Conservation (phyloP, 106 monocot genomes). For the Chionographis japonica region DNA sequence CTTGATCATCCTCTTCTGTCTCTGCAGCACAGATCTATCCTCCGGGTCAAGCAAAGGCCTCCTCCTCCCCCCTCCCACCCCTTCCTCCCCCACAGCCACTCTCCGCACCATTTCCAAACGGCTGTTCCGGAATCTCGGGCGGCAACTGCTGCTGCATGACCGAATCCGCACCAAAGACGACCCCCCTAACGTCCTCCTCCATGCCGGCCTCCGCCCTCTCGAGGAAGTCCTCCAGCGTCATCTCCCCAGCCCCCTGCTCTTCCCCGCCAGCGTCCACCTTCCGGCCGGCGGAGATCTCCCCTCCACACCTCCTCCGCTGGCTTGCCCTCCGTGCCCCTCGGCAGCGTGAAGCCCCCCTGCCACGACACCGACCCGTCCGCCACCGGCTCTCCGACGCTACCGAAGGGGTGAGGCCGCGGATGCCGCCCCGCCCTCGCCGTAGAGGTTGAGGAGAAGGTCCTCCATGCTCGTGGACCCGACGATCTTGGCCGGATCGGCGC, state of each 20-base stretch:
- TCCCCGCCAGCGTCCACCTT: neutral
- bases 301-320: slow-evolving; percentile 16
- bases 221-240: slow-evolving; percentile 24
- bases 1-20: slow-evolving; percentile 94
- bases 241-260: neutral
- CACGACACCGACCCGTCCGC: neutral
- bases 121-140: slow-evolving; percentile 13
- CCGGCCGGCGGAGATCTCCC: slow-evolving; percentile 7
- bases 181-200: slow-evolving; percentile 27
- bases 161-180: slow-evolving; percentile 1
- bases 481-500: neutral
- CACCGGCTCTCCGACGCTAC: neutral
- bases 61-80: slow-evolving; percentile 38
- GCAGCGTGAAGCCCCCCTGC: slow-evolving; percentile 1
- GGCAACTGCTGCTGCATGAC: slow-evolving; percentile 11
- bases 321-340: neutral
- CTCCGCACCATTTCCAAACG: slow-evolving; percentile 11
- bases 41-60: slow-evolving; percentile 32
- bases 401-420: neutral
- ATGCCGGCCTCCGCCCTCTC: slow-evolving; percentile 15
- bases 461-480: slow-evolving; percentile 8
- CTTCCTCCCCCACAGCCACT: slow-evolving; percentile 6
- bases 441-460: slow-evolving; percentile 12
- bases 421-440: neutral
- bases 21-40: slow-evolving; percentile 51